Base-by-base conservation (phyloP, 371 early-diverging fungal genomes). In the Mortierella sp. region DNA sequence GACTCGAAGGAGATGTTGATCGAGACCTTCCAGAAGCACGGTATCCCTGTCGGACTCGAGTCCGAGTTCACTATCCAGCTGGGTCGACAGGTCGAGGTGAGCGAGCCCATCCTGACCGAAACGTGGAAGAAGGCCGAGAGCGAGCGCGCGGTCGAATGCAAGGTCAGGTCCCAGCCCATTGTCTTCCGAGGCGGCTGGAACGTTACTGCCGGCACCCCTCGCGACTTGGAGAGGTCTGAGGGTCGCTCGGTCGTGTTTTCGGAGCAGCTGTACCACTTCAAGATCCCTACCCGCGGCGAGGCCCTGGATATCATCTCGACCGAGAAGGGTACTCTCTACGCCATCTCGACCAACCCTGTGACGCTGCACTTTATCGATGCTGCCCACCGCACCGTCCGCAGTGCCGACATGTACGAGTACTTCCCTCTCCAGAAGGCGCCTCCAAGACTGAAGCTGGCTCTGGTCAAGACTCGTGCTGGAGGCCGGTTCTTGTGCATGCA, bases 331-430 rank as follows among this genome's bases (percentile, higher is more conserved):
- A 86, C 86, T 9, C 71, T 94, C 2, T 92, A 88, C 77, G 90
- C 87, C 10, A 87, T 94, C 13, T 90, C 94, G 0, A 92, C 93
- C 41, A 91, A 90, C 73, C 95, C 95, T 19, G 91, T 93, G 9
- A 91, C 92, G 4, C 86, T 95, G n/a, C 92, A 93, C 75, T 86
- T 86, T 66, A 79, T 95, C 29, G 90, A 91, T 29, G 83, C 89
- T 8, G 84, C 78, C 9, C 94, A 94, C 63, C 87, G 90, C 34
- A 87, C 85, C 5, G 73, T 89, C 48, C 86, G 89, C 6, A 90
- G 89, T n/a, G 80, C 94, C 1, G 94, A 94, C 74, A 87, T 95
- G 68, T 94, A 94, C 66, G 95, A 95, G 74, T 95, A 93, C 71
- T 93, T 93, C 79, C 94, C 94, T n/a, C 84, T 92, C 14, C 91